These are phyloP conservation scores for Cyclanthera cordifolia DNA, from an alignment of 306 rosid species.

Conservation along the genomic window DNA sequence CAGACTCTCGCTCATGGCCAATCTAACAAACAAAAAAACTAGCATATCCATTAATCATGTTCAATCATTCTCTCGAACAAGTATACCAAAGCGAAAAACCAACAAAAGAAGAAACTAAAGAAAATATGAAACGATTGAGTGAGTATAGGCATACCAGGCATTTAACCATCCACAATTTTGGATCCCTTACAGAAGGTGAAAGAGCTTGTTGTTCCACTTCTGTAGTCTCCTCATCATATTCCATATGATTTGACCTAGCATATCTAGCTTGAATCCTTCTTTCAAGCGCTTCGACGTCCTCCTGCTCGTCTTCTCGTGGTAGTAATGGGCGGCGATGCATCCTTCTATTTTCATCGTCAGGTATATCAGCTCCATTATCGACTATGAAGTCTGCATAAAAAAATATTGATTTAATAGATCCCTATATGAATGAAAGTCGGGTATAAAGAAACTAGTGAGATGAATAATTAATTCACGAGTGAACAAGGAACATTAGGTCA, in stretches of 20 bases:
- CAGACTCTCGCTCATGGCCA: conserved; percentile 82
- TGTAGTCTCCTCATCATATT: conserved; percentile 74
- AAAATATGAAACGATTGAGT: not conserved
- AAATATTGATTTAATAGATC: not conserved
- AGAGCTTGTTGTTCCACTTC: conserved; percentile 96
- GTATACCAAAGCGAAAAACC: not conserved
- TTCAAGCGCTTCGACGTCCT: conserved; percentile 79
- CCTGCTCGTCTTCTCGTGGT: conserved; percentile 67
- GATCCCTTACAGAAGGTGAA: conserved; percentile 93
- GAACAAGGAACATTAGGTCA: too few species aligned
- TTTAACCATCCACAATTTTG: conserved; percentile 98
- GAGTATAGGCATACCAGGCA: conserved; percentile 63
- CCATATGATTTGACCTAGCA: conserved; percentile 40
- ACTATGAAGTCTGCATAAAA: conserved; percentile 56
- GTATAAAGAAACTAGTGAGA: not conserved
- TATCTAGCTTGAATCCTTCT: conserved; percentile 69
- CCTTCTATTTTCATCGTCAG: conserved; percentile 63
- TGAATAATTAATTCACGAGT: not conserved
- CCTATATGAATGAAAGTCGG: not conserved
- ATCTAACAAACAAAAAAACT: conserved; percentile 29
- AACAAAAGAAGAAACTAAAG: not conserved
- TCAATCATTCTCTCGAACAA: not conserved
- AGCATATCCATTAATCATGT: not conserved
- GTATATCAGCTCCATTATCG: conserved; percentile 45
- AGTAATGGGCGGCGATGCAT: conserved; percentile 38